Evolutionary conservation across 805 yeast species (phyloP).

Genomic region (Blastobotrys americana): DNA sequence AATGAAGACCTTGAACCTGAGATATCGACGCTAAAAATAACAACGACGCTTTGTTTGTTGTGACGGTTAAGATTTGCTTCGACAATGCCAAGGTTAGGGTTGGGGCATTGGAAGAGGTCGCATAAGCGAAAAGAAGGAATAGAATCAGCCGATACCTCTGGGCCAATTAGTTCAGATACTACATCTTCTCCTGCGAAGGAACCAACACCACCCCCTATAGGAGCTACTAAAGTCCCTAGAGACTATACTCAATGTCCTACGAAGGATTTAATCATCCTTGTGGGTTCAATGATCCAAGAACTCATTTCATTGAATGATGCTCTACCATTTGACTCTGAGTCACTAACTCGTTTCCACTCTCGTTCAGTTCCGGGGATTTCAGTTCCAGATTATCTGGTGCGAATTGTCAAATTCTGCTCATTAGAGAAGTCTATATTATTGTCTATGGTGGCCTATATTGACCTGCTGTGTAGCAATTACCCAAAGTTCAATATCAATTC

Average conservation of each 20-base stretch:
- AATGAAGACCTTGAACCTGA: neutral
- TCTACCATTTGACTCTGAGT: slow-evolving; percentile 31
- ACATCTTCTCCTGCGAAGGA: neutral
- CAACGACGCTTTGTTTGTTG: too few relatives aligned
- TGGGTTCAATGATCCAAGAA: slow-evolving; percentile 73
- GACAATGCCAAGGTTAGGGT: slow-evolving; percentile 1
- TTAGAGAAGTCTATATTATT: slow-evolving; percentile 77
- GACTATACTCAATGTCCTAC: slow-evolving; percentile 60
- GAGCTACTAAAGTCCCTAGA: slow-evolving; percentile 34
- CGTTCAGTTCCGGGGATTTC: slow-evolving; percentile 87
- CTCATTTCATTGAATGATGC: slow-evolving; percentile 69
- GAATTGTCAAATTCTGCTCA: slow-evolving; percentile 77
- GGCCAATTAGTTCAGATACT: neutral
- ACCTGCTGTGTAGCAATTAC: slow-evolving; percentile 68
- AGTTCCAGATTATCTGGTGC: slow-evolving; percentile 62
- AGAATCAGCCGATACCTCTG: neutral
- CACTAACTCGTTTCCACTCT: slow-evolving; percentile 84
- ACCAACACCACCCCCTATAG: slow-evolving; percentile 2
- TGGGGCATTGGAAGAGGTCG: slow-evolving; percentile 4
- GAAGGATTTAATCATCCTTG: slow-evolving; percentile 61
- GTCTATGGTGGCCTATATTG: slow-evolving; percentile 84
- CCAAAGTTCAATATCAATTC: slow-evolving; percentile 79
- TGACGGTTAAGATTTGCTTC: too few relatives aligned
- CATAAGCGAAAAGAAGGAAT: neutral
- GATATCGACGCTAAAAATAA: neutral